Percentiles rank a stretch among this genome's conserved stretches.
phyloP scores from a whole-genome alignment of 2,329 filamentous ascomycete species.

The Pyrenophora seminiperda region DNA sequence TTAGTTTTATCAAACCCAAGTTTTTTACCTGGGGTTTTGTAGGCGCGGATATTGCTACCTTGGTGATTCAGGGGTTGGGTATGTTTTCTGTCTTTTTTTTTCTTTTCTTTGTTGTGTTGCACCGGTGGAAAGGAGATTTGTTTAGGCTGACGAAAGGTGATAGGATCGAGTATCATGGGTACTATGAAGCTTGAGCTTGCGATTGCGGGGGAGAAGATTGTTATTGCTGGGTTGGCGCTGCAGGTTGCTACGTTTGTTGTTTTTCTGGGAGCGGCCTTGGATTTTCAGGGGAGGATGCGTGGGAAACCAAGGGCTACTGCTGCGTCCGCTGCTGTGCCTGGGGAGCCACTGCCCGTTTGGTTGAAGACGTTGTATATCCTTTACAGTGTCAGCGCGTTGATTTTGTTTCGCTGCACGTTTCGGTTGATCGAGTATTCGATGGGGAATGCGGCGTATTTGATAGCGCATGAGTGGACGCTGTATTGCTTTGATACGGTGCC shows the following conservation, averaged over 20 bases:
- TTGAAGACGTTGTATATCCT: conserved; percentile 46
- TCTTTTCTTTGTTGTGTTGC: too few species aligned
- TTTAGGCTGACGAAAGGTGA: neutral
- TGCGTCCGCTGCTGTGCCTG: neutral
- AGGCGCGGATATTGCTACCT: conserved; percentile 34
- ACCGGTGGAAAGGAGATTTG: neutral
- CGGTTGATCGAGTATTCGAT: conserved; percentile 58
- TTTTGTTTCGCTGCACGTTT: conserved; percentile 58
- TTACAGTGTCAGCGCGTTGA: conserved; percentile 54
- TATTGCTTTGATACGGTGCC: conserved; percentile 56
- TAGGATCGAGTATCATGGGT: conserved; percentile 42
- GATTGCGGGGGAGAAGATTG: conserved; percentile 40
- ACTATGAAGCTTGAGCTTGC: conserved; percentile 41
- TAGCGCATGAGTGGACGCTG: conserved; percentile 53
- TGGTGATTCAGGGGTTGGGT: conserved; percentile 41
- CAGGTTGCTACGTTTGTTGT: conserved; percentile 43
- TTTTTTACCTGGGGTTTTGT: conserved; percentile 42
- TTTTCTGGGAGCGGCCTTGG: conserved; percentile 37
- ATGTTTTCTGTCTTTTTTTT: conserved; percentile 17
- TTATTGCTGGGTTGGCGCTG: conserved; percentile 41
- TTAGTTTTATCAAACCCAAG: conserved; percentile 33
- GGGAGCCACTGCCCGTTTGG: conserved; percentile 17
- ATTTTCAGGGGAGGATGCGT: conserved; percentile 40
- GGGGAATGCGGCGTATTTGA: conserved; percentile 54
- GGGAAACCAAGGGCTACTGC: neutral